These are phyloP conservation scores for Incumbomyces delicatus DNA, from an alignment of 2,329 filamentous ascomycete species.

Conservation along the genomic window DNA sequence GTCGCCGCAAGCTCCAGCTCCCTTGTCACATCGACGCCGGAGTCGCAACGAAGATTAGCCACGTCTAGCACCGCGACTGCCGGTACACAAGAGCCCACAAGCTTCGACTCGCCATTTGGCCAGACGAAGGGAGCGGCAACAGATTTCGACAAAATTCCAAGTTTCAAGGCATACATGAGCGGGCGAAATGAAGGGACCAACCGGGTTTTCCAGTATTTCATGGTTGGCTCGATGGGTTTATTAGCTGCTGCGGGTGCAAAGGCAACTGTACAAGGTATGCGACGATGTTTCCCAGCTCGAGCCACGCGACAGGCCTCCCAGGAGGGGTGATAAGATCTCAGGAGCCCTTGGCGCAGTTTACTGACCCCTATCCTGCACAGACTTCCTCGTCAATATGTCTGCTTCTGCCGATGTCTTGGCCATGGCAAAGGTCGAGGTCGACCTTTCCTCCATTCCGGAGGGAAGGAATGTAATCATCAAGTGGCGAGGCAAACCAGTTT, in stretches of 20 bases:
- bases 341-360: not conserved
- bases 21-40: constrained; percentile 17
- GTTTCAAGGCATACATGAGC: constrained; percentile 80
- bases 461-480: constrained; percentile 99
- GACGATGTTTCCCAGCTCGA: not conserved
- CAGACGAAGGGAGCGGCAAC: constrained; percentile 27
- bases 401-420: constrained; percentile 96
- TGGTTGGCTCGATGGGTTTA: constrained; percentile 92
- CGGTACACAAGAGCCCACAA: constrained; percentile 29
- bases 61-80: constrained; percentile 20
- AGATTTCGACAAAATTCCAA: constrained; percentile 63
- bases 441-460: constrained; percentile 84
- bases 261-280: constrained; percentile 91
- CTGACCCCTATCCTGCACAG: constrained; percentile 41
- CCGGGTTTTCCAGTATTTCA: constrained; percentile 93
- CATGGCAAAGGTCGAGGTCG: constrained; percentile 98
- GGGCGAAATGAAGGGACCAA: constrained; percentile 59
- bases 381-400: constrained; percentile 99
- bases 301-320: not conserved
- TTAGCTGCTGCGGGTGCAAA: constrained; percentile 89
- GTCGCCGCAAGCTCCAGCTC: constrained; percentile 31
- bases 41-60: constrained; percentile 31
- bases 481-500: constrained; percentile 99
- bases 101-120: constrained; percentile 49
- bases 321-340: too few species aligned